Evolutionary conservation across 2,329 filamentous ascomycete species (phyloP), one percentile per base, ranked within the genome.

Genomic region (Capronia epimyces): DNA sequence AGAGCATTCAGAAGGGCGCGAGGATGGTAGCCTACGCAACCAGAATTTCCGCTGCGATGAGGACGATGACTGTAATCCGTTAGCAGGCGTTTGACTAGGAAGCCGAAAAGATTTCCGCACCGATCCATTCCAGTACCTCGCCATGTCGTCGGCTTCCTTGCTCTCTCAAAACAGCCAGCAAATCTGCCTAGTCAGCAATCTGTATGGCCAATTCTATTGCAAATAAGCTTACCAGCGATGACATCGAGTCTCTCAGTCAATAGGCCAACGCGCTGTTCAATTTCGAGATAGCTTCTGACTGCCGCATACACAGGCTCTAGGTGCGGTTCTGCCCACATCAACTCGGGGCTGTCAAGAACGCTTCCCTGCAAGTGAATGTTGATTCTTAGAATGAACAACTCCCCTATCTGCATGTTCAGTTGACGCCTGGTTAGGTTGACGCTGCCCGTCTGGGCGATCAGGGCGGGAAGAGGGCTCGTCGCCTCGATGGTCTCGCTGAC

Each of bases 361-460:
- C 88, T 95, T 27, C 93, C 93, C 68, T 97, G 95, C 44, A 98
- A 79, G 71, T 98, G 94, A 64, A 98, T 97, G 68, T 93, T 96
- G 73, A 98, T 97, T 53, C 93, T 83, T 25, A 98, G 75, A 65
- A 98, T 97, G 70, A 98, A 98, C 47, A 98, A 81, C 72, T 98
- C 90, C 67, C 93, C 93, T 55, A 98, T 96, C 71, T 97, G 90
- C 90, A 97, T 97, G 75, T 97, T 97, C 75, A 98, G 96, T 67
- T 97, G 83, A 52, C 83, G 82, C 37, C 91, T 83, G 52, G 84
- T 89, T 52, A 98, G 81, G 49, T 87, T 84, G 64, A 98, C 93
- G 65, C 90, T 93, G 57, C 93, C 93, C 0, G 91, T 96, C 58
- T 87, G 75, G 2, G 93, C 91, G 61, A 98, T 95, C 68, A 95